A percentile compares a stretch with the other conserved stretches of the same genome.
Evolutionary conservation across 805 yeast species (phyloP).

Genomic region (Teunomyces funiuensis): DNA sequence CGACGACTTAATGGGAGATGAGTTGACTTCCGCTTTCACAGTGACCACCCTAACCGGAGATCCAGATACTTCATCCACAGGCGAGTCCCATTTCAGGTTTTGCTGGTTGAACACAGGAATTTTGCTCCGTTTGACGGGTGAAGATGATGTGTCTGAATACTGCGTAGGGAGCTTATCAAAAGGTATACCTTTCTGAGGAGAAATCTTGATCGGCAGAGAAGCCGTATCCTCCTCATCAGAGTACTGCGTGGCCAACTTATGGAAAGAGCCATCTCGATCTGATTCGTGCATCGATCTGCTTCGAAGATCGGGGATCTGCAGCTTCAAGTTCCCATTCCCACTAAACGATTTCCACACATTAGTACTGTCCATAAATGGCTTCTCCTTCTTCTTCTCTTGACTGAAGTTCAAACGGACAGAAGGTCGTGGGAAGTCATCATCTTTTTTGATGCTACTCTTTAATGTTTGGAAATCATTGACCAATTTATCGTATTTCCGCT

Average conservation of each 20-base stretch:
- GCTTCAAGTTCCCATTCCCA: slow-evolving; percentile 5
- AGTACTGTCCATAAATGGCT: background rate
- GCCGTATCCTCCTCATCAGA: slow-evolving; percentile 20
- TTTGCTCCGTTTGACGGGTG: slow-evolving; percentile 2
- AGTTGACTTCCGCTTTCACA: background rate
- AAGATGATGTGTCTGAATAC: slow-evolving; percentile 1
- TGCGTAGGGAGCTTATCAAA: background rate
- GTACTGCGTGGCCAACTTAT: slow-evolving; percentile 27
- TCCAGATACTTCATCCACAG: slow-evolving; percentile 7
- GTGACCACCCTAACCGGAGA: background rate
- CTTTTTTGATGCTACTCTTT: background rate
- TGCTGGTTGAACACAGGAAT: slow-evolving; percentile 1
- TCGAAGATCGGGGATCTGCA: slow-evolving; percentile 12
- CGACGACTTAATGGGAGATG: slow-evolving; percentile 1
- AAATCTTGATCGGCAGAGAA: slow-evolving; percentile 12
- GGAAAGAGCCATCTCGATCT: slow-evolving; percentile 15
- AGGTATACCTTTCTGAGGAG: slow-evolving; percentile 10
- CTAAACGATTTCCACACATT: slow-evolving; percentile 8
- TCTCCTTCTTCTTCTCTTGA: background rate
- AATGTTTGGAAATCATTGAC: background rate
- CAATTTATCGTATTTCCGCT: background rate
- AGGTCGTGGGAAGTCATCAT: background rate
- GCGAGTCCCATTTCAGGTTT: slow-evolving; percentile 16
- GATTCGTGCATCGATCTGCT: slow-evolving; percentile 11
- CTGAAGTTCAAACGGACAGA: background rate